Percentiles rank a stretch among this genome's conserved stretches.
These are phyloP conservation scores for Cubamyces sp. DNA, from an alignment of 768 basidiomycete genomes.

Conservation along the genomic window DNA sequence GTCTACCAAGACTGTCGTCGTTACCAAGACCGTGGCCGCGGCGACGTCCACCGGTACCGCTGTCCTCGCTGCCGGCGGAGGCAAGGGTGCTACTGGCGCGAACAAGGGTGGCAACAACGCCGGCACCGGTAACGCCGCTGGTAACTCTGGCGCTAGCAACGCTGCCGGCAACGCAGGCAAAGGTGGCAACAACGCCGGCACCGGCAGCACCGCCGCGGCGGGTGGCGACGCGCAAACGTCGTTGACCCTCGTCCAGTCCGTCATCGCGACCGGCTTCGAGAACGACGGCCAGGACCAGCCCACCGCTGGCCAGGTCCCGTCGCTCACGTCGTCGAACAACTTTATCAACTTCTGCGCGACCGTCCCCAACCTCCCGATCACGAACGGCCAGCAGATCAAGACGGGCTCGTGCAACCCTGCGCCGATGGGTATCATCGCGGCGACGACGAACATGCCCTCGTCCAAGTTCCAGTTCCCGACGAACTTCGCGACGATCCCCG, in stretches of 20 bases:
- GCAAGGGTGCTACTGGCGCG: slow-evolving; percentile 17
- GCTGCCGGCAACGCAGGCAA: slow-evolving; percentile 14
- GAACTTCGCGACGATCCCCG: slow-evolving; percentile 50
- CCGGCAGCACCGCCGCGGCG: slow-evolving; percentile 13
- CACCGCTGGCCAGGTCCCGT: slow-evolving; percentile 51
- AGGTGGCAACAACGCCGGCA: slow-evolving; percentile 27
- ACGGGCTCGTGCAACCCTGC: slow-evolving; percentile 64
- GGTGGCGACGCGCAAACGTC: slow-evolving; percentile 21
- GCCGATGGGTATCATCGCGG: slow-evolving; percentile 63
- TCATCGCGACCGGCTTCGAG: slow-evolving; percentile 49
- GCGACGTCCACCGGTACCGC: slow-evolving; percentile 25
- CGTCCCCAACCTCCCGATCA: slow-evolving; percentile 41
- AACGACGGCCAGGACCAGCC: slow-evolving; percentile 49
- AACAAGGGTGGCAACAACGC: slow-evolving; percentile 26
- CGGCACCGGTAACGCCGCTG: not conserved
- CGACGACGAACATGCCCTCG: slow-evolving; percentile 55
- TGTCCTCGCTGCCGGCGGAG: slow-evolving; percentile 25
- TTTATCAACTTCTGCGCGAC: slow-evolving; percentile 62
- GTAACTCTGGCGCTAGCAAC: not conserved
- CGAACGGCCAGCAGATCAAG: slow-evolving; percentile 47
- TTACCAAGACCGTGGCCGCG: slow-evolving; percentile 38
- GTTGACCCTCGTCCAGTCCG: slow-evolving; percentile 46
- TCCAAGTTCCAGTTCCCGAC: slow-evolving; percentile 55
- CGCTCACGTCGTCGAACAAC: slow-evolving; percentile 63
- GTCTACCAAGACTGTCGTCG: slow-evolving; percentile 38